Evolutionary conservation across 306 rosid genomes (phyloP), one percentile per base, ranked within the genome.

Genomic region (Rubus parviflorus): DNA sequence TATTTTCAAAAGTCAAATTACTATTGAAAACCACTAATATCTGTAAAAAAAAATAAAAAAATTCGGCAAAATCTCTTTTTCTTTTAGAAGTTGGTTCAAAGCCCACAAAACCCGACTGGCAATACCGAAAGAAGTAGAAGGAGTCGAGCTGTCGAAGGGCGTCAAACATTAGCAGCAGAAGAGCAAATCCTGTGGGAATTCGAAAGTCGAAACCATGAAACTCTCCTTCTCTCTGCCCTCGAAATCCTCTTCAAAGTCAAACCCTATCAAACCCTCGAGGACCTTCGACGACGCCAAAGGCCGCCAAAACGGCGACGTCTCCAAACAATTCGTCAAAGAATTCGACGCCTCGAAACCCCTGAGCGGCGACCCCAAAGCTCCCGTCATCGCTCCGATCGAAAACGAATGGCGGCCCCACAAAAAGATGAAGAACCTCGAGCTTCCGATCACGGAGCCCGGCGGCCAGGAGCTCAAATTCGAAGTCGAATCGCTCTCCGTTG

Each of bases 401-500:
- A 75, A 83, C 45, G 85, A 80, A 58, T 86, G 87, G 89, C 65
- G 77, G 53, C 79, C 79, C 4, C 69, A 60, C 63, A 86, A 80
- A 78, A 86, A 80, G 54, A 86, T 83, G 89, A 87, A 80, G 79
- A 88, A 90, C 43, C 81, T 85, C 48, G 79, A 81, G n/a, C 71
- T 71, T 8, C 86, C 86, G 3, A 68, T 85, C 67, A 49, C 85
- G 52, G 76, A 83, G 19, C 48, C 87, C 42, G 75, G 43, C n/a
- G 83, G 43, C 30, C 41, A 64, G 4, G 67, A 74, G 42, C 81
- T 88, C 23, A 16, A 71, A 0, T 90, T 92, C 67, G 93, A 87
- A 69, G 51, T 51, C 12, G 93, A 87, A 30, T 19, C 90, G 0
- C 53, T 72, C 4, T 23, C 48, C 51, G 74, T 65, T n/a, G 81